Evolutionary conservation across 805 yeast genomes (phyloP), one percentile per base, ranked within the genome.

Genomic region (Starmerella vaccinii): DNA sequence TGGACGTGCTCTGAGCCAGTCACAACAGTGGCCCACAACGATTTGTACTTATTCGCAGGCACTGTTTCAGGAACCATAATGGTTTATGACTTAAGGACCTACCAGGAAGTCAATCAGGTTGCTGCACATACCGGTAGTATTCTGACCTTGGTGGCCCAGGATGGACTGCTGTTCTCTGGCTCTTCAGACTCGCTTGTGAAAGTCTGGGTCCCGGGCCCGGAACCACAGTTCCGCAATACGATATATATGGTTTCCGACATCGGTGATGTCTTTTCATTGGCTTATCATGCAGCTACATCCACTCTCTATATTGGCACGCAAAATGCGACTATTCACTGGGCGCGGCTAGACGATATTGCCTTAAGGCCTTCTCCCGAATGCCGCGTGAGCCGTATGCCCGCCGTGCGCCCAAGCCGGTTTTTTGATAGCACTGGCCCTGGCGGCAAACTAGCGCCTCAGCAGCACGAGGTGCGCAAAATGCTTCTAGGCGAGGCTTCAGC

Each of bases 371-470:
- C 38, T 38, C 51, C 34, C 22, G 40, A 37, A 12, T n/a, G 29
- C n/a, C 55, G 51, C 49, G 47, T 30, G 29, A n/a, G 35, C 46
- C 51, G 54, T 12, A 48, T 55, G 57, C 54, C 63, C 77, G 63
- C 89, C 82, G 4, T 80, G 81, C 51, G 75, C 76, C 59, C 72
- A 94, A 58, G 86, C 64, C 79, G 77, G 60, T 92, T 90, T 59
- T 90, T 92, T 63, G 97, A 90, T 63, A 89, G 97, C 2, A 73
- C 71, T 46, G 95, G 96, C 0, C 92, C 94, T 0, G 82, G 90
- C 1, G 90, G 88, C 4, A 69, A 68, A 45, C 55, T 59, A 13
- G 65, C 64, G 10, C 68, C 68, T 13, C 64, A 58, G 40, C 68
- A 62, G 53, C 57, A 55, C 33, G 60, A 52, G 32, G 54, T 56